Evolutionary conservation across 2,329 filamentous ascomycete species (phyloP).

Genomic region (Sarocladium oryzae): DNA sequence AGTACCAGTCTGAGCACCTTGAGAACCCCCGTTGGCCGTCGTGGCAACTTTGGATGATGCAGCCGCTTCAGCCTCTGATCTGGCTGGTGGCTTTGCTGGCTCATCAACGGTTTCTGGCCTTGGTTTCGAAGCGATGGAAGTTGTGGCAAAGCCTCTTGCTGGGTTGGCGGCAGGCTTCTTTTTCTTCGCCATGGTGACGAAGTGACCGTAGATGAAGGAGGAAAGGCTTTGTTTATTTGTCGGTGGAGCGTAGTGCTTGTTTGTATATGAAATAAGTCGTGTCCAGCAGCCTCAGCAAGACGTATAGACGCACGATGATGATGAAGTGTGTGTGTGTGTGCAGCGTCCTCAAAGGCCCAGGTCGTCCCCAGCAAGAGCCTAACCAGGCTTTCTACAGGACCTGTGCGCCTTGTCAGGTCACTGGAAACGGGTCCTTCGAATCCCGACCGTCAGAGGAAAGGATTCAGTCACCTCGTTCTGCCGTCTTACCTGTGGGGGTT

Average conservation of each 20-base stretch:
- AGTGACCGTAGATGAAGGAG: neutral
- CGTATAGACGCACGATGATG: too few relatives aligned
- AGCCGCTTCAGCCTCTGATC: conserved; percentile 19
- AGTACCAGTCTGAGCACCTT: neutral
- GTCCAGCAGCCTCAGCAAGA: neutral
- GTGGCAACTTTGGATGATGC: conserved; percentile 9
- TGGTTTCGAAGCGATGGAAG: conserved; percentile 79
- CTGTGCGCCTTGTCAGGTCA: neutral
- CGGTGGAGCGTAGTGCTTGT: neutral
- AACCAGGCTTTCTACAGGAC: too few relatives aligned
- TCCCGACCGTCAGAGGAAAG: too few relatives aligned
- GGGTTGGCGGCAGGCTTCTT: conserved; percentile 85
- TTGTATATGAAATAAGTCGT: neutral
- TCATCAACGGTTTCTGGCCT: conserved; percentile 47
- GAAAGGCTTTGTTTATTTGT: neutral
- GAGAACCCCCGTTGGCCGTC: conserved; percentile 1
- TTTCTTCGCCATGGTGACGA: conserved; percentile 71
- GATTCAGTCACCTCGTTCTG: too few relatives aligned
- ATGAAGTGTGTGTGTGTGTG: neutral
- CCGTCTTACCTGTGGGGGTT: neutral
- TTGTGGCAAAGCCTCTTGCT: conserved; percentile 88
- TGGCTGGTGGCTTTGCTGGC: conserved; percentile 23
- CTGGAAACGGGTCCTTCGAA: neutral
- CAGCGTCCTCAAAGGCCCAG: neutral
- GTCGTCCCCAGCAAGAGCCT: too few relatives aligned